These are phyloP conservation scores for Artemisia argyi DNA, from an alignment of 129 eudicot genomes.

Conservation along the genomic window DNA sequence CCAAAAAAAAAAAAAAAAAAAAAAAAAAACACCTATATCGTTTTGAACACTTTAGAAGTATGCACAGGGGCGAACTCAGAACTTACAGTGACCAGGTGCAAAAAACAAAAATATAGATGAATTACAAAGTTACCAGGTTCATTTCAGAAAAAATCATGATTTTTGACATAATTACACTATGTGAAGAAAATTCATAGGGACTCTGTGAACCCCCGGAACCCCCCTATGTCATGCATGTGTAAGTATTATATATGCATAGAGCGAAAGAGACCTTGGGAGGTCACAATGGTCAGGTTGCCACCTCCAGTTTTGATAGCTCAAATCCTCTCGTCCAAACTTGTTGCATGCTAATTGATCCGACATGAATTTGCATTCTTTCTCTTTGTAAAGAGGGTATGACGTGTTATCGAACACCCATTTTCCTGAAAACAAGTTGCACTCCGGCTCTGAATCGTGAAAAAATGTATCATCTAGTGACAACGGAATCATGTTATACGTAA, in stretches of 20 bases:
- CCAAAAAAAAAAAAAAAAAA: too few relatives aligned
- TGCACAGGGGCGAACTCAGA: too few relatives aligned
- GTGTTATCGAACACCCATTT: slow-evolving; percentile 71
- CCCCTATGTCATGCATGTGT: too few relatives aligned
- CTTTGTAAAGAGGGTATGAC: slow-evolving; percentile 63
- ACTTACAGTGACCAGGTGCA: too few relatives aligned
- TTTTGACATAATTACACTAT: too few relatives aligned
- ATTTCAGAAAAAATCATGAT: too few relatives aligned
- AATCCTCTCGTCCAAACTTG: slow-evolving; percentile 58
- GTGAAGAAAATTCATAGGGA: too few relatives aligned
- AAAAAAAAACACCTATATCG: too few relatives aligned
- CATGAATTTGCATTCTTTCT: slow-evolving; percentile 59
- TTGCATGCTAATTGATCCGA: slow-evolving; percentile 70
- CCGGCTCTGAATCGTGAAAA: slow-evolving; percentile 8
- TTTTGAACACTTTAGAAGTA: too few relatives aligned
- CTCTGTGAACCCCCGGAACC: too few relatives aligned
- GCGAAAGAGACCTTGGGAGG: slow-evolving; percentile 57
- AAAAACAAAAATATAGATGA: too few relatives aligned
- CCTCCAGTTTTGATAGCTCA: slow-evolving; percentile 62
- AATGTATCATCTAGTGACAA: slow-evolving; percentile 5
- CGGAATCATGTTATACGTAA: slow-evolving; percentile 28
- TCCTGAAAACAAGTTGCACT: slow-evolving; percentile 59
- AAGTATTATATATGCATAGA: slow-evolving; percentile 1
- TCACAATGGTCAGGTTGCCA: slow-evolving; percentile 78
- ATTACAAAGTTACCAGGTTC: too few relatives aligned